A percentile compares a stretch with the other conserved stretches of the same genome.
Evolutionary conservation across 257 asterid species (phyloP).

Genomic region (Solanum appendiculatum): DNA sequence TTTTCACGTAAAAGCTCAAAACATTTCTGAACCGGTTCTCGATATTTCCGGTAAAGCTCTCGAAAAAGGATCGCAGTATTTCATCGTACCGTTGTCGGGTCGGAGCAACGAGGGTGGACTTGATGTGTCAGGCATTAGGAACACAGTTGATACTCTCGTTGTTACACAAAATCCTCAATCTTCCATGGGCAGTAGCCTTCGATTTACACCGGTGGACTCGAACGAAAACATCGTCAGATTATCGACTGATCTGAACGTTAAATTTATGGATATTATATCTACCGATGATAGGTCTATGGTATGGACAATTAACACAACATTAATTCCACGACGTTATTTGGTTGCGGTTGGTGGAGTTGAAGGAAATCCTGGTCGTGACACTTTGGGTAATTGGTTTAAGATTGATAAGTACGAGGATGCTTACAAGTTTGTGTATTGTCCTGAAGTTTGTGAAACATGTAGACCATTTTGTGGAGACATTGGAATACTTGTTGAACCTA

Average conservation of each 20-base stretch:
- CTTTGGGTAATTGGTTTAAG: background rate
- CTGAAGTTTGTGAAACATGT: background rate
- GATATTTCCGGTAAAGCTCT: background rate
- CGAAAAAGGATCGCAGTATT: background rate
- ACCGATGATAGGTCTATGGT: background rate
- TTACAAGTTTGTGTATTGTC: conserved; percentile 6
- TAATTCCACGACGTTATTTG: background rate
- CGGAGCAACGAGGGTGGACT: background rate
- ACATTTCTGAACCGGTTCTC: background rate
- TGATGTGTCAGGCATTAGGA: background rate
- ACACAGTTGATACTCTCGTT: background rate
- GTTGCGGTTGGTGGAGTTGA: conserved; percentile 1
- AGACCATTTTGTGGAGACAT: background rate
- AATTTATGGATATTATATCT: background rate
- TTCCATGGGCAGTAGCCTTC: background rate
- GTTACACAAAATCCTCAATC: background rate
- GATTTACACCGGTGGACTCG: background rate
- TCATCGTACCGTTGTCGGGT: background rate
- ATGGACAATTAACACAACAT: background rate
- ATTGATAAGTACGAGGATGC: background rate
- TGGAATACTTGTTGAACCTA: background rate
- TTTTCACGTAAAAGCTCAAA: background rate
- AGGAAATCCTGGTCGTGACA: conserved; percentile 8
- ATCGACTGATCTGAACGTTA: background rate
- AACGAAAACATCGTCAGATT: background rate